A percentile compares a stretch with the other conserved stretches of the same genome.
These are phyloP conservation scores for Saccharum spontaneum DNA, from an alignment of 176 grass and related monocot species.

Conservation along the genomic window DNA sequence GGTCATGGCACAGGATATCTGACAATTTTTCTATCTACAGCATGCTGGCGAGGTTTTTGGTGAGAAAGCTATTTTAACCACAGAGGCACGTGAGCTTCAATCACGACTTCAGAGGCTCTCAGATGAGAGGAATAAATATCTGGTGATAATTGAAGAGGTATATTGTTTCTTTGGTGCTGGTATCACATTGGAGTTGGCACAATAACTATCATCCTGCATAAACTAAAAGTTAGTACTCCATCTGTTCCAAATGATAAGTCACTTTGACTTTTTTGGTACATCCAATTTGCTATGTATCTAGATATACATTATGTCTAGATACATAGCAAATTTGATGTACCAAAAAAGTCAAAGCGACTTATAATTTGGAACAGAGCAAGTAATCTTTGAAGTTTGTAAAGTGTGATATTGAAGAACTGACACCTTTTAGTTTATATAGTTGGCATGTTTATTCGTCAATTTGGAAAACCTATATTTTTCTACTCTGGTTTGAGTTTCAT, in stretches of 20 bases:
- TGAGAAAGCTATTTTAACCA: slow-evolving; percentile 59
- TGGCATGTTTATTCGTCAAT: slow-evolving; percentile 10
- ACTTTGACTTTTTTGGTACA: too few relatives aligned
- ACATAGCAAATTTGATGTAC: too few relatives aligned
- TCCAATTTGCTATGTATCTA: too few relatives aligned
- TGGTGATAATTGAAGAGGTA: slow-evolving; percentile 67
- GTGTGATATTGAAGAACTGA: neutral
- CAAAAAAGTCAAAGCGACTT: too few relatives aligned
- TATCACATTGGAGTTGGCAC: neutral
- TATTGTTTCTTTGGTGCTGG: neutral
- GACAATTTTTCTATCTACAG: slow-evolving; percentile 42
- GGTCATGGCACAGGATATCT: slow-evolving; percentile 8
- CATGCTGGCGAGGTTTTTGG: slow-evolving; percentile 60
- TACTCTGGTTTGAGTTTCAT: slow-evolving; percentile 1
- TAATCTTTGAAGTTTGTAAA: neutral
- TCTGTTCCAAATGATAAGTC: too few relatives aligned
- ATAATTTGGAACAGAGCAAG: too few relatives aligned
- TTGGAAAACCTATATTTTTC: neutral
- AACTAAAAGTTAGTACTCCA: neutral
- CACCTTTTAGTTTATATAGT: neutral
- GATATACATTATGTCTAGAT: too few relatives aligned
- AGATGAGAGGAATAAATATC: slow-evolving; percentile 55
- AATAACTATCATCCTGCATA: neutral
- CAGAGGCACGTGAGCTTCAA: slow-evolving; percentile 63
- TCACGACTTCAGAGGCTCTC: slow-evolving; percentile 57